phyloP scores from a whole-genome alignment of 1,284 basidiomycete genomes.

The Cystobasidium slooffiae region DNA sequence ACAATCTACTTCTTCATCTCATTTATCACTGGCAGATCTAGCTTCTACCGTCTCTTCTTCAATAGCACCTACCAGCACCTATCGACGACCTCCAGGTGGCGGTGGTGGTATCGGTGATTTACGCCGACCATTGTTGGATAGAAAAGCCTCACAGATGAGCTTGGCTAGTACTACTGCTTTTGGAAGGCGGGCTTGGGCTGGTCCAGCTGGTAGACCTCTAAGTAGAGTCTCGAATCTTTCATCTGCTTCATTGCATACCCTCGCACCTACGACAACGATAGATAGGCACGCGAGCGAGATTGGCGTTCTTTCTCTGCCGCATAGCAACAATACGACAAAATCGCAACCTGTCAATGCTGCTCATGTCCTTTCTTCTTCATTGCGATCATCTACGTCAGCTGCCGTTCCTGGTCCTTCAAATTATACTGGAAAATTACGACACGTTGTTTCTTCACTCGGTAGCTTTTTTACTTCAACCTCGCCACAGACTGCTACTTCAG shows the following conservation, averaged over 20 bases:
- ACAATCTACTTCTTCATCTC: slow-evolving; percentile 8
- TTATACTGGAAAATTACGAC: slow-evolving; percentile 2
- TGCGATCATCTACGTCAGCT: slow-evolving; percentile 1
- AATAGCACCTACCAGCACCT: background rate
- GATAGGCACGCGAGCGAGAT: background rate
- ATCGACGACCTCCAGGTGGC: background rate
- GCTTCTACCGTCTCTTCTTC: slow-evolving; percentile 5
- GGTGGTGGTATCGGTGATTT: background rate
- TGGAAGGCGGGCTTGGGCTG: slow-evolving; percentile 1
- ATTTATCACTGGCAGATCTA: slow-evolving; percentile 11
- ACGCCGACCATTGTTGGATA: background rate
- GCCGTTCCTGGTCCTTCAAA: background rate
- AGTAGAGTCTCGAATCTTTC: slow-evolving; percentile 19
- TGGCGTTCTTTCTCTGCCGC: slow-evolving; percentile 17
- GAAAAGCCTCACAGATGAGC: slow-evolving; percentile 19
- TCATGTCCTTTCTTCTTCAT: slow-evolving; percentile 8
- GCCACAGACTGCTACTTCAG: background rate
- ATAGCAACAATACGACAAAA: background rate
- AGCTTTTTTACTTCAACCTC: background rate
- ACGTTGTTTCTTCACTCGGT: background rate
- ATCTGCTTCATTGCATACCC: slow-evolving; percentile 23
- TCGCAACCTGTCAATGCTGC: slow-evolving; percentile 1
- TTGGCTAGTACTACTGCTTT: slow-evolving; percentile 8
- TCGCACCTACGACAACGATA: slow-evolving; percentile 1
- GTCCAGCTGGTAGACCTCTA: background rate